Conservation (phyloP, 2,329 filamentous ascomycete genomes). For the Aureobasidium sp. region DNA sequence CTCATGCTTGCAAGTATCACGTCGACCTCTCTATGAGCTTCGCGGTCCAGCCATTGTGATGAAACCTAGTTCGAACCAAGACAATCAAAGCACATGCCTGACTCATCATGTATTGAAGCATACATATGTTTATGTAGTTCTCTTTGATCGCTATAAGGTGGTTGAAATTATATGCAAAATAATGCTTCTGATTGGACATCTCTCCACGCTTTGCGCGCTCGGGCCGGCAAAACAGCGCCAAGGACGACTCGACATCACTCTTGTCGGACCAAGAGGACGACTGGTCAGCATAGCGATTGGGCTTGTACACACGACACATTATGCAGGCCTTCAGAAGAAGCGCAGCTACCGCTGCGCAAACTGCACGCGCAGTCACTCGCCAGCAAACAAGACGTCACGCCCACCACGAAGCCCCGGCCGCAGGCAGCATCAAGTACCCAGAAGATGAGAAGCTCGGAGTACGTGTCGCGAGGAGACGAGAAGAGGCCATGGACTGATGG, state of each 20-base stretch:
- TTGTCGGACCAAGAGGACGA: background rate
- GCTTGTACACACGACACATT: constrained; percentile 17
- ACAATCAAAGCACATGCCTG: background rate
- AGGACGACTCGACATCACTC: constrained; percentile 9
- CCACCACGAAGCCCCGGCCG: constrained; percentile 31
- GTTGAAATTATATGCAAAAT: background rate
- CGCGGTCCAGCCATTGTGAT: background rate
- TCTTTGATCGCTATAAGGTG: background rate
- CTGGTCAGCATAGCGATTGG: background rate
- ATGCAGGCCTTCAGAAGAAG: constrained; percentile 43
- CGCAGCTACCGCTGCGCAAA: constrained; percentile 36
- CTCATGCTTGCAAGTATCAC: background rate
- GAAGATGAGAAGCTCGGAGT: constrained; percentile 47
- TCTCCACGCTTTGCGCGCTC: background rate
- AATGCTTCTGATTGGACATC: background rate
- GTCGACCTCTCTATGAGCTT: background rate
- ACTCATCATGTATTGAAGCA: background rate
- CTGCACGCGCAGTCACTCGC: constrained; percentile 28
- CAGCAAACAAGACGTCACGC: constrained; percentile 37
- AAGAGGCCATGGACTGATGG: background rate
- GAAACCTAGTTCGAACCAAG: background rate
- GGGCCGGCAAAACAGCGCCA: background rate
- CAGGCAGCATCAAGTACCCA: constrained; percentile 27
- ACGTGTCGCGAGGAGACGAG: constrained; percentile 28
- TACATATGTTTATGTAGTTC: background rate